These are phyloP conservation scores for Colletotrichum tropicale DNA, from an alignment of 2,329 filamentous ascomycete genomes.

Conservation along the genomic window DNA sequence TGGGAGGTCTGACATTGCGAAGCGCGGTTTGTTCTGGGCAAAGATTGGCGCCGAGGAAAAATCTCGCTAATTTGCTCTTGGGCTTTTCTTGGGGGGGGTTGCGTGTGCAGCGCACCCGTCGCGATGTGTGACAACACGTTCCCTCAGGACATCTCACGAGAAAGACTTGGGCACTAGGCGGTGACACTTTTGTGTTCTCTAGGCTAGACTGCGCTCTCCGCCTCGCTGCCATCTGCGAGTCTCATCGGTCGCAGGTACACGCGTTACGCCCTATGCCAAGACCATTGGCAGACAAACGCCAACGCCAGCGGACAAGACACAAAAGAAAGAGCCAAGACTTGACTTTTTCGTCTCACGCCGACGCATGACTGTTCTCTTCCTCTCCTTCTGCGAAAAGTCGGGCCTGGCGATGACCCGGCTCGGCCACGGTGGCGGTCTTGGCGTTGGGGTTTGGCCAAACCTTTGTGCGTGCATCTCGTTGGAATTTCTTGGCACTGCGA, in stretches of 20 bases:
- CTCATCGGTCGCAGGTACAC: neutral
- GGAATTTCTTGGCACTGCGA: neutral
- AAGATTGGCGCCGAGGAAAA: neutral
- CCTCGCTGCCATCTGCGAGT: neutral
- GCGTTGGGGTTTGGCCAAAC: neutral
- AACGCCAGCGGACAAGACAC: neutral
- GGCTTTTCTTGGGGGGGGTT: neutral
- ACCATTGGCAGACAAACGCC: neutral
- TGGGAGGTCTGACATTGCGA: neutral
- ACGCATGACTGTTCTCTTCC: neutral
- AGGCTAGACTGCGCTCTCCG: neutral
- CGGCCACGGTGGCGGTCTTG: slow-evolving; percentile 1
- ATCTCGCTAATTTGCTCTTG: neutral
- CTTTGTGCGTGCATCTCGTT: neutral
- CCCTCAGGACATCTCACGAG: neutral
- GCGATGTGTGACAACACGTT: neutral
- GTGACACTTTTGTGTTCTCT: neutral
- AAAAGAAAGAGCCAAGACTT: neutral
- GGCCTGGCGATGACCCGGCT: neutral
- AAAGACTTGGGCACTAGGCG: accelerated
- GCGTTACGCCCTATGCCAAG: neutral
- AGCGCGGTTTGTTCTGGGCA: neutral
- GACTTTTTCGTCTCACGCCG: neutral
- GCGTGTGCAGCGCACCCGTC: neutral
- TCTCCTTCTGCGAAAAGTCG: neutral